phyloP scores from a whole-genome alignment of 306 rosid genomes.

The Pyrus bretschneideri region DNA sequence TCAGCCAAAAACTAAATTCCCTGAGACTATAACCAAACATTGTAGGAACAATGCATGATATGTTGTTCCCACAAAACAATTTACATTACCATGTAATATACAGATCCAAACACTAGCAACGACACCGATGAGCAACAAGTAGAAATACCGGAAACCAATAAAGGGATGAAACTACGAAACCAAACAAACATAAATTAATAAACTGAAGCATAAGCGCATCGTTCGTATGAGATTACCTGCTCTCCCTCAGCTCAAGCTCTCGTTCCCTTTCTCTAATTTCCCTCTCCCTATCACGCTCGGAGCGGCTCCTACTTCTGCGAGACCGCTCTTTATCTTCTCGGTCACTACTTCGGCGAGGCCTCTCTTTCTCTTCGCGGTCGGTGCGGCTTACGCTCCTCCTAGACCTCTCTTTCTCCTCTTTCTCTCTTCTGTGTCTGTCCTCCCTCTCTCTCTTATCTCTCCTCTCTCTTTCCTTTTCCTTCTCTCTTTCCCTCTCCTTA shows the following conservation, averaged over 20 bases:
- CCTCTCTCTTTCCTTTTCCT: conserved; percentile 19
- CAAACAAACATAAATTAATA: not conserved
- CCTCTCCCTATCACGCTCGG: conserved; percentile 34
- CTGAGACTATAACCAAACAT: not conserved
- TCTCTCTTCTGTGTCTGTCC: conserved; percentile 16
- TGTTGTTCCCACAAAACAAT: not conserved
- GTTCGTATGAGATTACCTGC: conserved; percentile 38
- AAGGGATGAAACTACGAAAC: not conserved
- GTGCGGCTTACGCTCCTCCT: not conserved
- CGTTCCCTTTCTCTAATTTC: conserved; percentile 51
- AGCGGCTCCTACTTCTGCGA: conserved; percentile 31
- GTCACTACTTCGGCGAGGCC: conserved; percentile 48
- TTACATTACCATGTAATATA: not conserved
- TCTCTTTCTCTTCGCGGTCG: conserved; percentile 29
- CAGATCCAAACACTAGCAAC: not conserved
- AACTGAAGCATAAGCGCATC: not conserved
- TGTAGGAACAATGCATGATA: not conserved
- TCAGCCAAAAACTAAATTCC: not conserved
- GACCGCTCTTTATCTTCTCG: conserved; percentile 41
- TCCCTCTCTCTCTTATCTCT: conserved; percentile 11
- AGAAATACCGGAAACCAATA: not conserved
- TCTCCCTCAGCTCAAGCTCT: conserved; percentile 57
- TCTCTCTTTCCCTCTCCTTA: conserved; percentile 19
- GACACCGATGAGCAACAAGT: not conserved
- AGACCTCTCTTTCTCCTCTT: conserved; percentile 12